Base-by-base conservation (phyloP, 148 eudicot genomes). In the Fagopyrum homotropicum region DNA sequence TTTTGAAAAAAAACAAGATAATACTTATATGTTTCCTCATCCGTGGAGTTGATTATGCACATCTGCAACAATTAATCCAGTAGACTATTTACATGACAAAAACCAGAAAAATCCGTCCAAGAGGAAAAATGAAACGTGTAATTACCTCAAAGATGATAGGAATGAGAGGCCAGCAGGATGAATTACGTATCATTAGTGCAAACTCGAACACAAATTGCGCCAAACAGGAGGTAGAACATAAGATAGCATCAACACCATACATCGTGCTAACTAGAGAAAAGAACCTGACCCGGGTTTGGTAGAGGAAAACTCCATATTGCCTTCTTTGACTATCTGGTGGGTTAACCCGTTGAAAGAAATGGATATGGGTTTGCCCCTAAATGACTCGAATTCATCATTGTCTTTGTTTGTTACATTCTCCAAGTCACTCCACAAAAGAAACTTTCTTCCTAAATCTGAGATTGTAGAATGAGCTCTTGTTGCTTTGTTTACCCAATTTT, bases 71-170 rank as follows among this genome's bases (percentile, higher is more conserved):
- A 54, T 43, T 5, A 17, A 30, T 52, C 22, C 29, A 30, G 30
- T 2, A n/a, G 16, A 8, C 47, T 5, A 66, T 1, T 6, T 6
- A 57, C 2, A 57, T 3, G 0, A 57, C 17, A 57, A 57, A 7
- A 6, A 1, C 16, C 56, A n/a, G n/a, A 52, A 15, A 4, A 6
- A 19, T n/a, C 9, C 10, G 29, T 57, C 3, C 3, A n/a, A 8
- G 19, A 7, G 29, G 10, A 57, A 57, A 57, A 57, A 52, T 4
- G 16, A 15, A 4, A 11, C 12, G 14, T 52, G 12, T 52, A 4
- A 29, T n/a, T 43, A 90, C 98, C 96, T 93, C 98, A 55, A 89
- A 93, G 75, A 93, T 83, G 55, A 93, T 85, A 54, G 93, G 98
- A 75, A 93, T 84, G 11, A 93, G 76, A 29, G 96, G 96, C 98